These are phyloP conservation scores for Trichoderma sp. DNA, from an alignment of 2,329 filamentous ascomycete genomes.

Conservation along the genomic window DNA sequence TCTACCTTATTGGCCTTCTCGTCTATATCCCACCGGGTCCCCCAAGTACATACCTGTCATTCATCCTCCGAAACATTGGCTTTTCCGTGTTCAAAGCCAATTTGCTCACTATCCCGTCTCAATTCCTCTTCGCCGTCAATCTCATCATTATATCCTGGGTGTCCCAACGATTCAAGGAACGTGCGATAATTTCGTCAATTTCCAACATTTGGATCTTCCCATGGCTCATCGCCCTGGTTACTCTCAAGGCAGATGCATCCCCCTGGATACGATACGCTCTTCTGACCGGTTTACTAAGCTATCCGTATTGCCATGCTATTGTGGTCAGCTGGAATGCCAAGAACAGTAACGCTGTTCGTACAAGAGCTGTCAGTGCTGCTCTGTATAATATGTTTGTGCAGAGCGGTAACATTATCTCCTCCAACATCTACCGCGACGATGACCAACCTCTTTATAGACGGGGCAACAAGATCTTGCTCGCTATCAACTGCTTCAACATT, in stretches of 20 bases:
- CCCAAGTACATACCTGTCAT: constrained; percentile 49
- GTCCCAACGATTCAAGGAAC: constrained; percentile 41
- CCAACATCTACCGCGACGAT: constrained; percentile 40
- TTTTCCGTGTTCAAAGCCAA: constrained; percentile 50
- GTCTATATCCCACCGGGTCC: constrained; percentile 47
- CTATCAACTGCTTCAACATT: constrained; percentile 46
- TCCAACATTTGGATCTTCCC: constrained; percentile 54
- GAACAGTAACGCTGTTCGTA: constrained; percentile 57
- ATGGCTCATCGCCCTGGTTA: constrained; percentile 46
- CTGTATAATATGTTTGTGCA: constrained; percentile 50
- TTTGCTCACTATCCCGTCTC: constrained; percentile 52
- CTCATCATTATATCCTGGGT: constrained; percentile 46
- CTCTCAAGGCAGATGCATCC: constrained; percentile 35
- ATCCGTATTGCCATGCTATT: constrained; percentile 46
- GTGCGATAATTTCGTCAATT: constrained; percentile 40
- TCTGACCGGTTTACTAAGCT: constrained; percentile 33
- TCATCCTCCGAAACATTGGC: constrained; percentile 48
- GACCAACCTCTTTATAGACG: constrained; percentile 33
- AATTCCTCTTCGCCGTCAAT: constrained; percentile 38
- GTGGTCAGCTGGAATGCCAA: constrained; percentile 55
- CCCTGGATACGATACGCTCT: constrained; percentile 44
- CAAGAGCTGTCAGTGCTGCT: constrained; percentile 54
- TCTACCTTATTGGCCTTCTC: constrained; percentile 49
- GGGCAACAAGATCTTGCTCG: constrained; percentile 51
- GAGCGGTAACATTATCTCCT: constrained; percentile 32